Base-by-base conservation (phyloP, 768 basidiomycete species). In the Mycena capillaripes region DNA sequence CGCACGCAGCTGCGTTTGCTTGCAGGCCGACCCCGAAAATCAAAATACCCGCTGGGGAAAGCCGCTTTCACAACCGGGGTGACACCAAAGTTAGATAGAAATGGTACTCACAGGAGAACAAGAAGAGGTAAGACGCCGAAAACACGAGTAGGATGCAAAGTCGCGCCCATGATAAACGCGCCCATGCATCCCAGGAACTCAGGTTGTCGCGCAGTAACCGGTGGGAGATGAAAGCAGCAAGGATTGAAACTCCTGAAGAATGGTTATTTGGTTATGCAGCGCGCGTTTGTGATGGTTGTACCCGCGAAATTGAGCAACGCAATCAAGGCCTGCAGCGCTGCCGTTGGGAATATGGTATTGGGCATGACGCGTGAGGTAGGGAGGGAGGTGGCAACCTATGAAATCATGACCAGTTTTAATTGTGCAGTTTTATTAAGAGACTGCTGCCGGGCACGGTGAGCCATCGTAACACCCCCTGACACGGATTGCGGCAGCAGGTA, bases 21-120 rank as follows among this genome's bases (percentile, higher is more conserved):
- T 85, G 82, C 32, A 89, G 77, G 5, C 88, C 88, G 11, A 85
- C 76, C 9, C 87, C 88, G 60, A 83, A 83, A 4, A 87, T 80
- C 14, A 89, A 74, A 1, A 87, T 71, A 1, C 84, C 85, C 65
- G 84, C 87, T 87, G 71, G 16, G 48, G 32, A 27, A n/a, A 29
- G 29, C 11, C 36, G 42, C n/a, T n/a, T n/a, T 69, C 42, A 74
- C 34, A 32, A 30, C n/a, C n/a, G n/a, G 52, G 8, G 19, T 34
- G 2, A n/a, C 44, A n/a, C 17, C 59, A 64, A 42, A 55, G 2
- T 29, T 21, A 19, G 16, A 4, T 11, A 42, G 8, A 38, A 38
- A n/a, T n/a, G n/a, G 25, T 7, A 71, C 84, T 56, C 68, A 87
- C 85, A 81, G 10, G 80, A 76, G 48, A 87, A 80, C 16, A 87